Conservation (phyloP, 192 early-diverging fungal genomes). For the Umbelopsis vinacea region DNA sequence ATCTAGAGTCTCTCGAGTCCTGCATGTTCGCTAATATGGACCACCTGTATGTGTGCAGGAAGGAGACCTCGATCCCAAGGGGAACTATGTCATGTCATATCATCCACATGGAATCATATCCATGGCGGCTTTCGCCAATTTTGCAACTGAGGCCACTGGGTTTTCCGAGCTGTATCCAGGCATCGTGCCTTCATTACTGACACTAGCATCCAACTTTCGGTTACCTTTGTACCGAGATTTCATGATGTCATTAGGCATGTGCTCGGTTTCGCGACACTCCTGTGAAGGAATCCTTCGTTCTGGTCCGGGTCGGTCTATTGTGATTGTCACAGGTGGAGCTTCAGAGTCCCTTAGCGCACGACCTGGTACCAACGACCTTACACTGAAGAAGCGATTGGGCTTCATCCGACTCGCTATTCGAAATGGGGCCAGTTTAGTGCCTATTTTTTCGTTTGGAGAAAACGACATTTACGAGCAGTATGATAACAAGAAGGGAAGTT, state of each 20-base stretch:
- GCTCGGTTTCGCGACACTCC: conserved; percentile 75
- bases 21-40: too few relatives aligned
- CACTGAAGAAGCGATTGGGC: conserved; percentile 80
- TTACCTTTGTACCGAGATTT: conserved; percentile 88
- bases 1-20: too few relatives aligned
- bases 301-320: conserved; percentile 70
- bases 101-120: conserved; percentile 93
- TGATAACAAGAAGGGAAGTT: conserved; percentile 68
- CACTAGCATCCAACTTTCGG: conserved; percentile 81
- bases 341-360: conserved; percentile 78
- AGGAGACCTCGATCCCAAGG: conserved; percentile 77
- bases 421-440: conserved; percentile 78
- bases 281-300: conserved; percentile 77
- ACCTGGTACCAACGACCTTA: conserved; percentile 66
- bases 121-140: conserved; percentile 81
- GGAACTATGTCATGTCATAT: conserved; percentile 90
- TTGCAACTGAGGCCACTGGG: conserved; percentile 79
- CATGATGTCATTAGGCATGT: conserved; percentile 76
- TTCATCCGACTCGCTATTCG: conserved; percentile 90
- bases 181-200: conserved; percentile 78
- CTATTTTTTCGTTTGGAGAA: conserved; percentile 93
- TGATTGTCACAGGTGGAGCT: conserved; percentile 93
- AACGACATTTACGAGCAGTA: conserved; percentile 88
- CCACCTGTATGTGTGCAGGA: conserved; percentile 53
- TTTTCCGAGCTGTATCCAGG: conserved; percentile 81